Conservation (phyloP, 177 flowering plant genomes). For the Tripterygium wilfordii region DNA sequence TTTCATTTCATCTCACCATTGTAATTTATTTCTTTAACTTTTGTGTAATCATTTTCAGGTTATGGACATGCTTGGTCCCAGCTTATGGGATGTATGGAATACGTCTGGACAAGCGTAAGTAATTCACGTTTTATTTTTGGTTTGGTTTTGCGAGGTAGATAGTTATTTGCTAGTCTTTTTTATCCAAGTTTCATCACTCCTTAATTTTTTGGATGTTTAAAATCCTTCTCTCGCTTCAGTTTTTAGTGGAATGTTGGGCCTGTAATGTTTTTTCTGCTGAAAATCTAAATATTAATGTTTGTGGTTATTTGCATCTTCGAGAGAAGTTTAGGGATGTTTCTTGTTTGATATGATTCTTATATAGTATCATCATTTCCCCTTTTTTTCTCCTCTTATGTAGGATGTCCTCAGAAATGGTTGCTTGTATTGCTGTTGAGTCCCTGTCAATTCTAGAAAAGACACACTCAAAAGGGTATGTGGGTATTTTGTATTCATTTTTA, state of each 20-base stretch:
- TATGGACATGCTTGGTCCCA: constrained; percentile 94
- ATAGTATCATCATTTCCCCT: too few relatives aligned
- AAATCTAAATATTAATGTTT: too few relatives aligned
- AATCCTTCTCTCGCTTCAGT: too few relatives aligned
- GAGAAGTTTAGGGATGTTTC: too few relatives aligned
- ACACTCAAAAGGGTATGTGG: constrained; percentile 71
- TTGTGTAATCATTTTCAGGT: constrained; percentile 40
- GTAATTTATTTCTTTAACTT: not conserved
- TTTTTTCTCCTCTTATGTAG: constrained; percentile 25
- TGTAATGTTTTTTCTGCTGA: too few relatives aligned
- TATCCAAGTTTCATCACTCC: too few relatives aligned
- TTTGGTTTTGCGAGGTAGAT: not conserved
- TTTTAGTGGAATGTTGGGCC: too few relatives aligned
- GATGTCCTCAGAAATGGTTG: constrained; percentile 86
- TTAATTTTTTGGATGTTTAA: too few relatives aligned
- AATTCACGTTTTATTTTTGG: not conserved
- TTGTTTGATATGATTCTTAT: too few relatives aligned
- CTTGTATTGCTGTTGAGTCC: constrained; percentile 86
- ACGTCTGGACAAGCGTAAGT: constrained; percentile 83
- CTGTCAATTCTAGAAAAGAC: constrained; percentile 83
- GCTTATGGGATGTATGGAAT: constrained; percentile 96
- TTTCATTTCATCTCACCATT: not conserved
- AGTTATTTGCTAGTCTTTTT: not conserved
- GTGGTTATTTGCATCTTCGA: too few relatives aligned
- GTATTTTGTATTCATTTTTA: not conserved